A percentile compares a stretch with the other conserved stretches of the same genome.
Conservation (phyloP, 768 basidiomycete species). For the Exidia glandulosa region DNA sequence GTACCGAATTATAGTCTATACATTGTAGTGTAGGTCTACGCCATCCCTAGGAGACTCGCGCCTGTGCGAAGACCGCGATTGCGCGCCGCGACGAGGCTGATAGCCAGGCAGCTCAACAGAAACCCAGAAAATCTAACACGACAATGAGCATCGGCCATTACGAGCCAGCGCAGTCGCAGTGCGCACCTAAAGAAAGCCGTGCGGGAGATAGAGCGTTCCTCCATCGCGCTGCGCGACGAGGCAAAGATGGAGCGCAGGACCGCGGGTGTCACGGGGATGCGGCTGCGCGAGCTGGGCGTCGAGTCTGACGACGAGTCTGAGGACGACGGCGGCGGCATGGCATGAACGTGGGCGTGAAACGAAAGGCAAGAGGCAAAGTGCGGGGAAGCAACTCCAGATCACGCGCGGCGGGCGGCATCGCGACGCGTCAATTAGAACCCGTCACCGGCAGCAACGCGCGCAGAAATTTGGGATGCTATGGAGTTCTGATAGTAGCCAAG, state of each 20-base stretch:
- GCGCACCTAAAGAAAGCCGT: conserved; percentile 84
- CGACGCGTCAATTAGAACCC: too few species aligned
- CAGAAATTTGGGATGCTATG: too few species aligned
- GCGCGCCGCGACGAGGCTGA: conserved; percentile 63
- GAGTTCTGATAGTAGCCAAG: too few species aligned
- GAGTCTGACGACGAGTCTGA: background rate
- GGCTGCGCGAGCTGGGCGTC: background rate
- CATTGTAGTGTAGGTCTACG: too few species aligned
- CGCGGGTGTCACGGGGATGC: conserved; percentile 75
- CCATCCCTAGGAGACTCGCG: too few species aligned
- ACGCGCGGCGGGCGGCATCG: too few species aligned
- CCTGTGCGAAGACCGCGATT: too few species aligned
- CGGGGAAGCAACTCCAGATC: too few species aligned
- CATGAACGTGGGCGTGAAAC: too few species aligned
- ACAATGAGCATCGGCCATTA: background rate
- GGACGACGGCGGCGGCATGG: conserved; percentile 23
- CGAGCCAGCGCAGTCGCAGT: conserved; percentile 6
- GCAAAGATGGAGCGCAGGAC: conserved; percentile 76
- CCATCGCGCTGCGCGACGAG: conserved; percentile 68
- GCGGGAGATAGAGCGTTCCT: conserved; percentile 75
- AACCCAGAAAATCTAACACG: conserved; percentile 63
- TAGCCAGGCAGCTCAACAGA: conserved; percentile 67
- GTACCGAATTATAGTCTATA: too few species aligned
- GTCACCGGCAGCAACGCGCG: too few species aligned
- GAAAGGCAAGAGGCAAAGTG: too few species aligned